phyloP scores from a whole-genome alignment of 345 rosid genomes.

The Cardiospermum halicacabum region DNA sequence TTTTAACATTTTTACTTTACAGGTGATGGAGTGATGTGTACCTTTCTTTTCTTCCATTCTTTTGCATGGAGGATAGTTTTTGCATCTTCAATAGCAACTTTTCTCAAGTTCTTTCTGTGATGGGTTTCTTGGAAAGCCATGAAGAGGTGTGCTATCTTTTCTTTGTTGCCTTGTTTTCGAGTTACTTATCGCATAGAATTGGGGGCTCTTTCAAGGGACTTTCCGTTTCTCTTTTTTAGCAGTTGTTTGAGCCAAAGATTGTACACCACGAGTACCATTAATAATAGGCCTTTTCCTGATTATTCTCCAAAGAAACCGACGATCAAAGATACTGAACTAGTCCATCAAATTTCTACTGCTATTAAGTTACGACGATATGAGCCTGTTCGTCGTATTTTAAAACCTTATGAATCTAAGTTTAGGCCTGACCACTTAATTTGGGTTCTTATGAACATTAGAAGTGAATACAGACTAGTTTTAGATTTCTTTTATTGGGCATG shows the following conservation, averaged over 20 bases:
- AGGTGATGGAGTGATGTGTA: conserved; percentile 43
- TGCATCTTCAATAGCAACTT: conserved; percentile 8
- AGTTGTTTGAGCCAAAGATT: conserved; percentile 23
- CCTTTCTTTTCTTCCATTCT: conserved; percentile 19
- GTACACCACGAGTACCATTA: conserved; percentile 26
- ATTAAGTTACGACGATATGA: conserved; percentile 62
- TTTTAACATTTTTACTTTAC: conserved; percentile 10
- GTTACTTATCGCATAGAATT: conserved; percentile 17
- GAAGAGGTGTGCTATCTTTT: conserved; percentile 42
- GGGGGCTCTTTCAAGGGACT: conserved; percentile 15
- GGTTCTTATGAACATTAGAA: conserved; percentile 80
- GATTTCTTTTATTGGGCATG: conserved; percentile 87
- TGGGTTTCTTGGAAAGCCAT: conserved; percentile 41
- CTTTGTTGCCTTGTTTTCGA: conserved; percentile 26
- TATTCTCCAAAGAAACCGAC: conserved; percentile 81
- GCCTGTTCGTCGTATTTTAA: conserved; percentile 51
- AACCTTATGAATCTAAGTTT: conserved; percentile 70
- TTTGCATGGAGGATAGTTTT: conserved; percentile 23
- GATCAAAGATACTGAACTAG: conserved; percentile 63
- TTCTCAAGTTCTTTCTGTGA: conserved; percentile 25
- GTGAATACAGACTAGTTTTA: conserved; percentile 63
- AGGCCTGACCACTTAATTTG: conserved; percentile 77
- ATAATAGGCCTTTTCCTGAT: conserved; percentile 76
- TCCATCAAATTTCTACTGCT: conserved; percentile 62
- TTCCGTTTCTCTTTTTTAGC: conserved; percentile 12